Percentiles rank a stretch among this genome's conserved stretches.
Conservation (phyloP, 768 basidiomycete genomes). For the Dendrothele bispora region DNA sequence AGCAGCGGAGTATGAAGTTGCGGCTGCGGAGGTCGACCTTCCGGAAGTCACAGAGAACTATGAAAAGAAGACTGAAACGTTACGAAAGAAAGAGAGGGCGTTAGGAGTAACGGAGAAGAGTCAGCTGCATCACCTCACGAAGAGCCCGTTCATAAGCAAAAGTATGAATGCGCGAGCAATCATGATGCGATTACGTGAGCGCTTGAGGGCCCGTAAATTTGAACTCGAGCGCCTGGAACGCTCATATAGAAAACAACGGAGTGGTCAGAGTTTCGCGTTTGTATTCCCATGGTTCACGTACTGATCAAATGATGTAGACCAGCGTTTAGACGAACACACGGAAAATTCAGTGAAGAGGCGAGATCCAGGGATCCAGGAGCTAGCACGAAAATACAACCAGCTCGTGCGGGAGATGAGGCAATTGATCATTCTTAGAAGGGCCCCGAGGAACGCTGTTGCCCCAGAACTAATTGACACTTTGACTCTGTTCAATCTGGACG, state of each 20-base stretch:
- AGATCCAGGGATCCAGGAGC: constrained; percentile 24
- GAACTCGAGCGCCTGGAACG: background rate
- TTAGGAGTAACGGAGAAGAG: background rate
- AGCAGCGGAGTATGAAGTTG: background rate
- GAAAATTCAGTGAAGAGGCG: constrained; percentile 20
- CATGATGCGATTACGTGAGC: background rate
- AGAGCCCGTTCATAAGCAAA: background rate
- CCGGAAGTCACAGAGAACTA: background rate
- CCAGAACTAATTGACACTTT: constrained; percentile 21
- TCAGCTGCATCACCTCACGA: background rate
- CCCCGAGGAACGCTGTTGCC: constrained; percentile 19
- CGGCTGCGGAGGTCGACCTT: background rate
- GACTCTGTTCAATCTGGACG: constrained; percentile 29
- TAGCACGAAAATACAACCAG: constrained; percentile 27
- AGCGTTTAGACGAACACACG: constrained; percentile 27
- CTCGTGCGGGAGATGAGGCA: constrained; percentile 20
- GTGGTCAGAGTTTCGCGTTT: background rate
- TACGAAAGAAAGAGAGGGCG: background rate
- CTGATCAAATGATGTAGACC: background rate
- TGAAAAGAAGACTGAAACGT: no score
- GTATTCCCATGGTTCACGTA: background rate
- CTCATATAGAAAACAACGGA: background rate
- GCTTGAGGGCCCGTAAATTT: background rate
- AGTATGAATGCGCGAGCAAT: background rate
- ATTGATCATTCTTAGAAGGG: constrained; percentile 16